Conservation (phyloP, 768 basidiomycete genomes). For the Mycena chlorophos region DNA sequence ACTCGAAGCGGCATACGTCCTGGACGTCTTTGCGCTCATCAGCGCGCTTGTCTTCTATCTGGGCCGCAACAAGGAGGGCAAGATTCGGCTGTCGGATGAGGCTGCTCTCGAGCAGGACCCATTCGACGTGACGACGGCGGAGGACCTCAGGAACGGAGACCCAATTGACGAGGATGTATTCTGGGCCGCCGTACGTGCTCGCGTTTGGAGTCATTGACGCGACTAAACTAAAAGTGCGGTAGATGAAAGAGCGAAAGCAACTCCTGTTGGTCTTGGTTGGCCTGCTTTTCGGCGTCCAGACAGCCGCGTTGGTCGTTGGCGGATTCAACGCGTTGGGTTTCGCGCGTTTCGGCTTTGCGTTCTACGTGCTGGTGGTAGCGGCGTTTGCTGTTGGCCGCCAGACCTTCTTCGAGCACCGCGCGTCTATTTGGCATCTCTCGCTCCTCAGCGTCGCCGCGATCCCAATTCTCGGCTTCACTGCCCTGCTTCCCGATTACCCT, state of each 20-base stretch:
- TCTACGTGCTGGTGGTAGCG: slow-evolving; percentile 60
- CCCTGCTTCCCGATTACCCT: slow-evolving; percentile 55
- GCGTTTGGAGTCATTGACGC: background rate
- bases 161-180: slow-evolving; percentile 62
- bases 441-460: slow-evolving; percentile 52
- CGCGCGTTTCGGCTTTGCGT: slow-evolving; percentile 52
- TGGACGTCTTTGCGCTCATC: too few relatives aligned
- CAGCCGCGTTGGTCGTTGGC: slow-evolving; percentile 58
- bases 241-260: slow-evolving; percentile 65
- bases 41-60: too few relatives aligned
- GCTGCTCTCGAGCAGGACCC: slow-evolving; percentile 54
- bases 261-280: slow-evolving; percentile 46
- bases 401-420: slow-evolving; percentile 40
- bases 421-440: slow-evolving; percentile 61
- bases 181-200: slow-evolving; percentile 48
- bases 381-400: slow-evolving; percentile 51
- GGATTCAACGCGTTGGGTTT: slow-evolving; percentile 35
- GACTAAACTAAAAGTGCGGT: background rate
- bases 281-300: slow-evolving; percentile 48
- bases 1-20: too few relatives aligned
- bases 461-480: slow-evolving; percentile 42
- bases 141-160: slow-evolving; percentile 66
- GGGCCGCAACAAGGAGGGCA: too few relatives aligned
- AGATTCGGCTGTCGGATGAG: too few relatives aligned
- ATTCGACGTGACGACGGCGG: slow-evolving; percentile 67